Base-by-base conservation (phyloP, 139 green algal species). In the Monoraphidium neglectum region DNA sequence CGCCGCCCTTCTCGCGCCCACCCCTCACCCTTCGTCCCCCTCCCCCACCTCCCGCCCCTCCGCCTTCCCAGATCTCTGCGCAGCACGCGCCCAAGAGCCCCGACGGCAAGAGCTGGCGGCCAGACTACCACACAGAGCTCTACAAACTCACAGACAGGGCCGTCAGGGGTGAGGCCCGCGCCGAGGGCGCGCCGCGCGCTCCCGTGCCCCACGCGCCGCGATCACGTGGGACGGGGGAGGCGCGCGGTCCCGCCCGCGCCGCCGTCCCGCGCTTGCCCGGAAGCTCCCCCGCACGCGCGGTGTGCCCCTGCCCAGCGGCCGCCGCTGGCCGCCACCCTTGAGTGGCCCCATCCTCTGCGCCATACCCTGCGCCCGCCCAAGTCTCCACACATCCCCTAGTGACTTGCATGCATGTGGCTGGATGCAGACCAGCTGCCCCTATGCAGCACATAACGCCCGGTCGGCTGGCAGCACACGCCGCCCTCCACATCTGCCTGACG, bases 141-240 rank as follows among this genome's bases (percentile, higher is more conserved):
- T 97, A 97, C 80, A 91, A 95, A 76, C 64, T 95, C 12, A 97
- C 92, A 37, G 92, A 97, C 61, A 77, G 90, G 18, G 92, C 89
- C 1, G 86, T 95, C 1, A 73, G 84, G 68, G 82, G 87, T 90
- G 62, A 21, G 82, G 4, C 18, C 8, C 8, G 43, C 12, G 43
- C 8, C 43, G 43, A 28, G 10, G 18, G 15, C 40, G 16, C 6
- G 18, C 40, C n/a, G 46, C n/a, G n/a, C n/a, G n/a, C n/a, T n/a
- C n/a, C n/a, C n/a, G n/a, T n/a, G n/a, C n/a, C n/a, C n/a, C n/a
- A n/a, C n/a, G n/a, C n/a, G n/a, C n/a, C n/a, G n/a, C n/a, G n/a
- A n/a, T n/a, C n/a, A n/a, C n/a, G n/a, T n/a, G n/a, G n/a, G 12
- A 62, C 43, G 2, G 35, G 8, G 35, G 15, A 1, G 10, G 24